Base-by-base conservation (phyloP, 345 rosid species). In the Eucalyptus cladocalyx region DNA sequence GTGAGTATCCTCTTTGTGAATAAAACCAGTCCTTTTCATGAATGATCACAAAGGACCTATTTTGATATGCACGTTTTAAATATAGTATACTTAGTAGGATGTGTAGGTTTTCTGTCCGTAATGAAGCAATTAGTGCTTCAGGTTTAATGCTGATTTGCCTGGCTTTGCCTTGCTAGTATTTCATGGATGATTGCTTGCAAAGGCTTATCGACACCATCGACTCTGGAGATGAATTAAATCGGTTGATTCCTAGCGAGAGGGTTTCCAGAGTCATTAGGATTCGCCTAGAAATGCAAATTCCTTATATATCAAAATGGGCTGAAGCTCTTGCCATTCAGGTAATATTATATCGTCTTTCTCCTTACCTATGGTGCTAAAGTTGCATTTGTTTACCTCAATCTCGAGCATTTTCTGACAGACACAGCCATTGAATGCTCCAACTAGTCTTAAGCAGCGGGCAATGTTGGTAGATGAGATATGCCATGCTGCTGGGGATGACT, bases 301-400 rank as follows among this genome's bases (percentile, higher is more conserved):
- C 99, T n/a, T 95, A 95, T 89, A 92, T 97, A 87, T 95, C 98
- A 40, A 97, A 97, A 92, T 98, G 98, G 99, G 95, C 99, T 14
- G 99, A 98, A 90, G 99, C 98, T 91, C 97, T 98, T 30, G 96
- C 99, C 95, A 96, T 98, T 90, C 99, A 98, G 91, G 98, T 95
- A 90, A 80, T 24, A 34, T 6, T 49, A 34, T 90, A 24, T 88
- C 23, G 34, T 86, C 81, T 23, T 67, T 65, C 14, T 30, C 26
- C 50, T 24, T 86, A 40, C 28, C 80, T 30, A 18, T 72, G 43
- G 58, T 37, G 53, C 48, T 43, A 85, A 53, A 87, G 43, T 32
- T 69, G 65, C 87, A 53, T 53, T 42, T 87, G 62, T 23, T 51
- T 7, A 14, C 60, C 54, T 87, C 14, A 87, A 18, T 50, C 87